Evolutionary conservation across 2,329 filamentous ascomycete genomes (phyloP).

Genomic region (Fusarium sp.): DNA sequence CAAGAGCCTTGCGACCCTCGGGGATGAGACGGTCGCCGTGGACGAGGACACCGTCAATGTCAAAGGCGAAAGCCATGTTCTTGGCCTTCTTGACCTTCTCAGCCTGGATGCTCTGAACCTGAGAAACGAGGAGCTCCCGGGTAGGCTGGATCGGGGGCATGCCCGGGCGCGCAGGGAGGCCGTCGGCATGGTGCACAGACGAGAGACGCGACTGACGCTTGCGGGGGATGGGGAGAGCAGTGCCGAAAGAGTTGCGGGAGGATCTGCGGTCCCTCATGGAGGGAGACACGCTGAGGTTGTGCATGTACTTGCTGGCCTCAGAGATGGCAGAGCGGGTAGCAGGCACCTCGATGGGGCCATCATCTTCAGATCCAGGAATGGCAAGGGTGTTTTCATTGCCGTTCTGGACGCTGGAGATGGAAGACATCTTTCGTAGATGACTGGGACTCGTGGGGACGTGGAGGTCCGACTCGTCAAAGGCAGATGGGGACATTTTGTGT

Average conservation of each 20-base stretch:
- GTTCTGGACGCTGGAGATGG: constrained; percentile 14
- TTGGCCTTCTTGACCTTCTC: constrained; percentile 77
- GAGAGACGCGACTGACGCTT: constrained; percentile 77
- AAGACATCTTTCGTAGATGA: constrained; percentile 32
- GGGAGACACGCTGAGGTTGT: constrained; percentile 75
- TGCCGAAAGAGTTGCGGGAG: constrained; percentile 82
- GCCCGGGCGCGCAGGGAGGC: constrained; percentile 61
- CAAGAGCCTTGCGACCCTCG: constrained; percentile 77
- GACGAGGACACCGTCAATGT: constrained; percentile 91
- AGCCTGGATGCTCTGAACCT: constrained; percentile 75
- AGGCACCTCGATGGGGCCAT: constrained; percentile 75
- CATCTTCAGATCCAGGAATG: constrained; percentile 57
- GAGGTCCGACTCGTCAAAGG: constrained; percentile 68
- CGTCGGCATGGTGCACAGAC: constrained; percentile 65
- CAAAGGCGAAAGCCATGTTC: constrained; percentile 83
- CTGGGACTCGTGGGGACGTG: constrained; percentile 32
- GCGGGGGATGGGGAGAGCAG: constrained; percentile 77
- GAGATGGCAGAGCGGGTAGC: constrained; percentile 76
- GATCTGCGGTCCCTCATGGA: constrained; percentile 75
- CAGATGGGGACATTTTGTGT: constrained; percentile 57
- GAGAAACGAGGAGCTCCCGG: constrained; percentile 76
- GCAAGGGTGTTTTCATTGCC: constrained; percentile 35
- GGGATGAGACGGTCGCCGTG: constrained; percentile 83
- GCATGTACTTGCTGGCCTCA: constrained; percentile 77
- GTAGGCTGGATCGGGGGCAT: constrained; percentile 71